Evolutionary conservation across 495 filamentous ascomycete genomes (phyloP), one percentile per base, ranked within the genome.

Genomic region (Trichoderma orchidacearum): DNA sequence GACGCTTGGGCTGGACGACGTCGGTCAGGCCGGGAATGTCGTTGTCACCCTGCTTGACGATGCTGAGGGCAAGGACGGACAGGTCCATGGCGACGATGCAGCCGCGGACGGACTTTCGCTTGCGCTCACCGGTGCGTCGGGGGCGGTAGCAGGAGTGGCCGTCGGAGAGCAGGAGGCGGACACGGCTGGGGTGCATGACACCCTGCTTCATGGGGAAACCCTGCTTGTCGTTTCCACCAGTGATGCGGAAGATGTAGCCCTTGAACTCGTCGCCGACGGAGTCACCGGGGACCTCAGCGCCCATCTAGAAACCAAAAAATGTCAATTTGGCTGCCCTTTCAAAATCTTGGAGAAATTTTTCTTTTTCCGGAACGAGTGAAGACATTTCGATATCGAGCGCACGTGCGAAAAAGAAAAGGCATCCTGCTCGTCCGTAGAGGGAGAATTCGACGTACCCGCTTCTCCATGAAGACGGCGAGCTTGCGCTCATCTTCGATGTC

Each of bases 121-220:
- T 97, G 75, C 93, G 85, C 87, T 98, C 93, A 72, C 93, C 93
- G 56, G 86, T 89, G 68, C 94, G 88, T 75, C 93, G 90, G 67
- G 93, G 87, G 67, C 93, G 89, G 83, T 97, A 98, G 85, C 93
- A 98, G 69, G 87, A 87, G 79, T 91, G 87, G 69, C 94, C 93
- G 32, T 90, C 89, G 73, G 84, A 74, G 71, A 98, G 86, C 63
- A 98, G 83, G 60, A 98, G 86, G 64, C 87, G 85, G 75, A 96
- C 94, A 87, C 93, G 90, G 72, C 89, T 95, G 60, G 93, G 93
- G 68, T 95, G 90, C 84, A 98, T 86, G 67, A 93, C 90, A 77
- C 93, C 93, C 84, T 98, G 93, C 87, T 97, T 97, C 93, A 98
- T 98, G 60, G 93, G 93, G 81, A 98, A 98, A 79, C 93, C 93